phyloP scores from a whole-genome alignment of 177 flowering plant species.

The Tripterygium wilfordii region DNA sequence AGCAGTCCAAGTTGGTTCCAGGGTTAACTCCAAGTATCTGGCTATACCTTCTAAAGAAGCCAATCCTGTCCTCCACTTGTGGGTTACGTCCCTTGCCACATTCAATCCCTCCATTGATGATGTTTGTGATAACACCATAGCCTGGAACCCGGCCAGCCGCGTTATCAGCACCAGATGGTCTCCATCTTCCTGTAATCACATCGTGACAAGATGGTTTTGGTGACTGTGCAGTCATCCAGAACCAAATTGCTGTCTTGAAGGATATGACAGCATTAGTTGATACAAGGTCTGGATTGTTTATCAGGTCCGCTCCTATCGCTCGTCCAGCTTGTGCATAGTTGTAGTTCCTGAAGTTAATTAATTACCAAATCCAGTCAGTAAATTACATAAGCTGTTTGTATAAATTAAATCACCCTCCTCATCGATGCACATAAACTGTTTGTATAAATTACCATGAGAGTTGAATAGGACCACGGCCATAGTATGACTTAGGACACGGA shows the following conservation, averaged over 20 bases:
- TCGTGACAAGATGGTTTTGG: constrained; percentile 29
- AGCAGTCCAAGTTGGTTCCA: constrained; percentile 27
- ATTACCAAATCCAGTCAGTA: neutral
- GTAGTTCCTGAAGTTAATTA: constrained; percentile 22
- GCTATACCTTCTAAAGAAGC: constrained; percentile 30
- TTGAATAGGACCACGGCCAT: constrained; percentile 51
- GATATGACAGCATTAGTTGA: constrained; percentile 18
- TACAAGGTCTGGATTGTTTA: constrained; percentile 24
- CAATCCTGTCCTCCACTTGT: constrained; percentile 22
- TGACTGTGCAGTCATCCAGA: constrained; percentile 29
- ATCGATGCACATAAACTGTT: neutral
- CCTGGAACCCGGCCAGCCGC: constrained; percentile 13
- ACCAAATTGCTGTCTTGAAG: constrained; percentile 35
- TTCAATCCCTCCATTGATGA: constrained; percentile 25
- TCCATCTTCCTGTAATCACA: constrained; percentile 20
- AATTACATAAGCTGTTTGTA: neutral
- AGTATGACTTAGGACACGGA: constrained; percentile 34
- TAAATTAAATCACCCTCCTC: too few species aligned
- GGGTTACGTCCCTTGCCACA: constrained; percentile 18
- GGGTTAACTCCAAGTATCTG: constrained; percentile 12
- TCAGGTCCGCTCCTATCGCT: constrained; percentile 16
- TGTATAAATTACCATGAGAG: constrained; percentile 34
- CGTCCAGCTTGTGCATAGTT: constrained; percentile 24
- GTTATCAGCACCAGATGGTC: constrained; percentile 5
- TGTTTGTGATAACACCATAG: constrained; percentile 17